phyloP scores from a whole-genome alignment of 2,329 filamentous ascomycete genomes.

The Verticillium klebahnii region DNA sequence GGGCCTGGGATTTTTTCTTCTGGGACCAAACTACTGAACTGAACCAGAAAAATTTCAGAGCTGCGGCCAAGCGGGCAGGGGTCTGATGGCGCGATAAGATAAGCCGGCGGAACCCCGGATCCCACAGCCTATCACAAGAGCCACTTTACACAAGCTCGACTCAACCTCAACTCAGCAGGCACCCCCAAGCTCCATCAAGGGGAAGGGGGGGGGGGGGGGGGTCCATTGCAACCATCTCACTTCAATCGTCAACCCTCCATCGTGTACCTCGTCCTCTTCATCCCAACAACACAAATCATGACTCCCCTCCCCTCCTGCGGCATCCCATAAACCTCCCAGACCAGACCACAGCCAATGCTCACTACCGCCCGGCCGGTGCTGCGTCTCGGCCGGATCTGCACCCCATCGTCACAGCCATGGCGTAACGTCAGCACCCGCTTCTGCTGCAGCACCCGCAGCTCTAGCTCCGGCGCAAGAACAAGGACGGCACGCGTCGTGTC shows the following conservation, averaged over 20 bases:
- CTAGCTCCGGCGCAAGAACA: not conserved
- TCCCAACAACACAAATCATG: not conserved
- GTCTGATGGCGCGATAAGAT: not conserved
- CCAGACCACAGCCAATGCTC: not conserved
- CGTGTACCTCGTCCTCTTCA: not conserved
- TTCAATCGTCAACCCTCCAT: not conserved
- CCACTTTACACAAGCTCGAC: not conserved
- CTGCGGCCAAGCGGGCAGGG: not conserved
- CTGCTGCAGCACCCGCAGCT: not conserved
- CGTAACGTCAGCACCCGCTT: not conserved
- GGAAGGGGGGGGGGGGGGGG: not conserved
- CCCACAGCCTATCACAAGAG: not conserved
- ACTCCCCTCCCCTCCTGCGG: not conserved
- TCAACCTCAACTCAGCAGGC: not conserved
- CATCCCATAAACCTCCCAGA: not conserved
- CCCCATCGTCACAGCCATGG: not conserved
- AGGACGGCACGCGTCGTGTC: not conserved
- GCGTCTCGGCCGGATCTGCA: slow-evolving; percentile 3
- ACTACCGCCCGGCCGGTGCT: not conserved
- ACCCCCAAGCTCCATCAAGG: not conserved
- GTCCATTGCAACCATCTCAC: not conserved
- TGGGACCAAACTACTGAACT: not conserved
- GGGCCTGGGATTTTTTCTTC: slow-evolving; percentile 4
- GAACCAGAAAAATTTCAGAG: slow-evolving; percentile 3
- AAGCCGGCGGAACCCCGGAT: not conserved